These are phyloP conservation scores for Cytospora schulzeri DNA, from an alignment of 2,329 filamentous ascomycete genomes.

Conservation along the genomic window DNA sequence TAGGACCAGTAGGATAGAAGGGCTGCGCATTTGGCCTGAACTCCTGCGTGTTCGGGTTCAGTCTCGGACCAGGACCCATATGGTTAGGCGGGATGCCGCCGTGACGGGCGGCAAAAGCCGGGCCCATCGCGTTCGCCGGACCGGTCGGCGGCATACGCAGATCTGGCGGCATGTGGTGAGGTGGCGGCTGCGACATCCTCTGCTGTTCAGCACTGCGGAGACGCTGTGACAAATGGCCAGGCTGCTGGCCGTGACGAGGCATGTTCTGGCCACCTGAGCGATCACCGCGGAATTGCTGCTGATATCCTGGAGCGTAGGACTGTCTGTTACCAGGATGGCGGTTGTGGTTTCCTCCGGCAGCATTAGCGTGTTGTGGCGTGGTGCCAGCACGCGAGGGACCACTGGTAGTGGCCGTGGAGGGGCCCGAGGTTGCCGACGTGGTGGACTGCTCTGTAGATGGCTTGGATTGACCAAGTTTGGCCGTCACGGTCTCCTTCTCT, in stretches of 20 bases:
- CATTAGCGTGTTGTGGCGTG: slow-evolving; percentile 35
- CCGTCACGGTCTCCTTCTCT: slow-evolving; percentile 51
- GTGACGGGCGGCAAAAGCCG: slow-evolving; percentile 55
- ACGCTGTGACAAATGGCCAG: slow-evolving; percentile 47
- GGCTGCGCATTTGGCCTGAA: slow-evolving; percentile 79
- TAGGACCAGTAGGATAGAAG: slow-evolving; percentile 76
- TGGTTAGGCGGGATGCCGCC: slow-evolving; percentile 52
- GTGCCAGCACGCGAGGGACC: slow-evolving; percentile 32
- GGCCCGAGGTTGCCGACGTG: slow-evolving; percentile 24
- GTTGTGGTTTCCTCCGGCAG: slow-evolving; percentile 36
- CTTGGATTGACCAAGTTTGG: slow-evolving; percentile 51
- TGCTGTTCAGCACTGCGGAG: slow-evolving; percentile 51
- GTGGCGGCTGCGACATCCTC: slow-evolving; percentile 44
- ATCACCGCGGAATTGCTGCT: slow-evolving; percentile 49
- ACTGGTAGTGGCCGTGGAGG: slow-evolving; percentile 35
- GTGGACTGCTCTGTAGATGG: slow-evolving; percentile 32
- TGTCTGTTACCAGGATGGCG: slow-evolving; percentile 54
- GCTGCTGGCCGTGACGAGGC: slow-evolving; percentile 42
- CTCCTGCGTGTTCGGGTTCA: slow-evolving; percentile 71
- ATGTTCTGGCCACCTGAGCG: slow-evolving; percentile 41
- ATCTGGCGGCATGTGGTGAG: slow-evolving; percentile 59
- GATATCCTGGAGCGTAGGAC: slow-evolving; percentile 49
- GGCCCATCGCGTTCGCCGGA: slow-evolving; percentile 61
- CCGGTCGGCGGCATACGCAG: slow-evolving; percentile 73
- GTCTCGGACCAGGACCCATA: slow-evolving; percentile 50